Evolutionary conservation across 768 basidiomycete genomes (phyloP), one percentile per base, ranked within the genome.

Genomic region (Pisolithus orientalis): DNA sequence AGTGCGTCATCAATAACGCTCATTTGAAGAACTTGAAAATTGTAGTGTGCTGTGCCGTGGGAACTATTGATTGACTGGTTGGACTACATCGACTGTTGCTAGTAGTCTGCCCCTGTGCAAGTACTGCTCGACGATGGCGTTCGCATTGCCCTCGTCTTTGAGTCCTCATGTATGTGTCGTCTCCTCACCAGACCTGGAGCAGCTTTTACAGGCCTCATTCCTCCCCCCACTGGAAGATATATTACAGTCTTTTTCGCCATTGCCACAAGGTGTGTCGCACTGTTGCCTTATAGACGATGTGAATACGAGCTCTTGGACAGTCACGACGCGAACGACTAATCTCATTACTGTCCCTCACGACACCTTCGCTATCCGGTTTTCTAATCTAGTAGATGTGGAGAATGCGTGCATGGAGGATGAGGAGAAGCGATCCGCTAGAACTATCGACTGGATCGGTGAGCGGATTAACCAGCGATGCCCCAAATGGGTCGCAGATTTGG

Each of bases 401-500:
- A 67, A 73, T 16, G 85, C 85, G 13, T 88, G 85, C 57, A 77
- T 77, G 16, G 90, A 93, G 66, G 84, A 86, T 58, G 90, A 91
- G 57, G 85, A 88, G 55, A 70, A 81, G 58, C 85, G 90, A 31
- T 87, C 90, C 0, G 79, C 79, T 24, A 80, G 90, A 44, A 84
- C 80, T n/a, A 77, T 92, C 58, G 90, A 93, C 70, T 93, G 90
- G 90, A 85, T 93, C 57, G 78, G 85, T 37, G 80, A 80, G 10
- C 81, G 90, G 45, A 83, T 92, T 50, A 69, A 73, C 39, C 76
- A 74, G 55, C 76, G 81, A 52, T 83, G 83, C 53, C 67, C 76
- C 7, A 79, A 75, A 62, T 93, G 90, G 90, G 76, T 88, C 29
- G 80, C 83, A 39, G 82, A 87, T 60, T 62, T 83, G 42, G 81